Percentiles rank a stretch among this genome's conserved stretches.
phyloP scores from a whole-genome alignment of 169 alveolate genomes.

The Plasmodium vinckei region DNA sequence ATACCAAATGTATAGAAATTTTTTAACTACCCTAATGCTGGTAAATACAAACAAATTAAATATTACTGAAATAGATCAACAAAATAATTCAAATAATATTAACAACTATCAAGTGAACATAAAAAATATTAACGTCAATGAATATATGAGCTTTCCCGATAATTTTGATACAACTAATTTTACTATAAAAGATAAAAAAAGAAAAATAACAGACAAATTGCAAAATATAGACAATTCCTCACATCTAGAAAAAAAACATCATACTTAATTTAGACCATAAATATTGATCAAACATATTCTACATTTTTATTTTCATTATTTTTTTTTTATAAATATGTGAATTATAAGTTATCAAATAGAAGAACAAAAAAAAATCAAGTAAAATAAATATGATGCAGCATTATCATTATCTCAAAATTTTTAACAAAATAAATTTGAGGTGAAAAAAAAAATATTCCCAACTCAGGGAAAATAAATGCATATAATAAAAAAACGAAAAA shows the following conservation, averaged over 20 bases:
- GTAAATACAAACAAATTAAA: conserved; percentile 34
- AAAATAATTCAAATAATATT: conserved; percentile 26
- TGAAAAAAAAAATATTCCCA: background rate
- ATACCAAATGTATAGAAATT: conserved; percentile 54
- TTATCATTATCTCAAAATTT: background rate
- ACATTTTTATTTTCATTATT: conserved; percentile 1
- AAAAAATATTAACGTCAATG: conserved; percentile 33
- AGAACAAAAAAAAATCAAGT: conserved; percentile 26
- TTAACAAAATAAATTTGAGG: background rate
- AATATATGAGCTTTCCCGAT: conserved; percentile 18
- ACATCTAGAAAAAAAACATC: no score
- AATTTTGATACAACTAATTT: conserved; percentile 6
- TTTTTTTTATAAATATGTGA: conserved; percentile 26
- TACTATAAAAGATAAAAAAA: conserved; percentile 43
- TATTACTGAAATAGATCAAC: conserved; percentile 11
- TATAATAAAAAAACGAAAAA: no score
- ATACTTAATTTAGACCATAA: no score
- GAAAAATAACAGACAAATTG: background rate
- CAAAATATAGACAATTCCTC: no score
- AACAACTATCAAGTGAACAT: conserved; percentile 43
- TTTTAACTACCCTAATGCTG: conserved; percentile 52
- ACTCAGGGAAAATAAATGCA: no score
- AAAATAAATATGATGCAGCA: conserved; percentile 4
- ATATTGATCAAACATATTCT: background rate
- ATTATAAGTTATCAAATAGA: conserved; percentile 61